Conservation (phyloP, 768 basidiomycete genomes). For the Naganishia friedmannii region DNA sequence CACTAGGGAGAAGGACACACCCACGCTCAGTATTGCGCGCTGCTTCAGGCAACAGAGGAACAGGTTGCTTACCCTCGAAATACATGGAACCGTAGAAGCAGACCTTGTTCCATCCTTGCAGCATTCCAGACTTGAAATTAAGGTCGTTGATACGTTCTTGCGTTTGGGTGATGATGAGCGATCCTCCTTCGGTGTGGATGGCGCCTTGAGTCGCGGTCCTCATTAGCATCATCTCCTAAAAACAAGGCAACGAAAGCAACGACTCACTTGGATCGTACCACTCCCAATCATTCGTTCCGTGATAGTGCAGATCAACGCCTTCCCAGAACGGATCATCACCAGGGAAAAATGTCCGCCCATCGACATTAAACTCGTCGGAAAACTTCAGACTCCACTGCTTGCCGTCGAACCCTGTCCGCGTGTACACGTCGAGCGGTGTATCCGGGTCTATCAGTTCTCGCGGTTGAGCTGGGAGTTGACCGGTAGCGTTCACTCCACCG, state of each 20-base stretch:
- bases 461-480: slow-evolving; percentile 76
- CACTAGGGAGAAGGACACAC: slow-evolving; percentile 34
- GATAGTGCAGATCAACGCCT: slow-evolving; percentile 78
- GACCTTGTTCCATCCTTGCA: slow-evolving; percentile 88
- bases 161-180: slow-evolving; percentile 74
- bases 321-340: slow-evolving; percentile 85
- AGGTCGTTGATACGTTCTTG: slow-evolving; percentile 72
- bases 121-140: slow-evolving; percentile 63
- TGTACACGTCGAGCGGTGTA: slow-evolving; percentile 63
- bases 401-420: slow-evolving; percentile 73
- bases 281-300: slow-evolving; percentile 57
- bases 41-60: background rate
- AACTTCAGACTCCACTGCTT: slow-evolving; percentile 77
- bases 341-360: slow-evolving; percentile 55
- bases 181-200: slow-evolving; percentile 66
- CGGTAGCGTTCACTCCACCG: slow-evolving; percentile 79
- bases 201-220: slow-evolving; percentile 37
- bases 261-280: slow-evolving; percentile 73
- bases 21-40: no score
- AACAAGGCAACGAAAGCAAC: background rate
- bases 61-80: slow-evolving; percentile 58
- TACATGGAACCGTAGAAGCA: slow-evolving; percentile 81
- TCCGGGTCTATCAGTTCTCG: slow-evolving; percentile 69
- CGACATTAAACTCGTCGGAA: slow-evolving; percentile 78
- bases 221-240: no score